Evolutionary conservation across 2,329 filamentous ascomycete species (phyloP).

Genomic region (Botrytis tulipae): DNA sequence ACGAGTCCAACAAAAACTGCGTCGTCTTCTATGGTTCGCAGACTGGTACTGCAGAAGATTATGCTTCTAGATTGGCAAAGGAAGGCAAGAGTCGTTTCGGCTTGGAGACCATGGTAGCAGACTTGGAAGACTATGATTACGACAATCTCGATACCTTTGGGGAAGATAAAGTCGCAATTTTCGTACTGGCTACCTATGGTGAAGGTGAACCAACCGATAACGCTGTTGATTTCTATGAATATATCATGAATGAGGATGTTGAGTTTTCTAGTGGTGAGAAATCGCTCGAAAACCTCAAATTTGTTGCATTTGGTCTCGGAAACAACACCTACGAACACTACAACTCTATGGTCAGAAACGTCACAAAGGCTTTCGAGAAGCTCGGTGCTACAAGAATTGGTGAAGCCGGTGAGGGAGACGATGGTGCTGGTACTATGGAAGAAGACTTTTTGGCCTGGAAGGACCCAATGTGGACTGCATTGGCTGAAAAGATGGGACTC

Average conservation of each 20-base stretch:
- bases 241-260: constrained; percentile 78
- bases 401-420: constrained; percentile 88
- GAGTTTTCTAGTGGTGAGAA: constrained; percentile 73
- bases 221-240: constrained; percentile 98
- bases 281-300: constrained; percentile 80
- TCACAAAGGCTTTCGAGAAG: constrained; percentile 76
- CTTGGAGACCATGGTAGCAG: constrained; percentile 96
- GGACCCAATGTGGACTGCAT: constrained; percentile 93
- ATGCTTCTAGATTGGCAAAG: constrained; percentile 92
- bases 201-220: constrained; percentile 99
- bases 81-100: constrained; percentile 96
- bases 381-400: constrained; percentile 84
- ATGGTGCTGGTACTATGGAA: constrained; percentile 98
- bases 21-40: constrained; percentile 98
- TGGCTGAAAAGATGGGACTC: constrained; percentile 78
- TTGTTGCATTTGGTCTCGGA: constrained; percentile 91
- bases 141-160: constrained; percentile 89
- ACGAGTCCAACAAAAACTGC: constrained; percentile 93
- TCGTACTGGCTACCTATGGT: constrained; percentile 94
- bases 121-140: constrained; percentile 96
- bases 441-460: constrained; percentile 99
- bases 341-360: constrained; percentile 95
- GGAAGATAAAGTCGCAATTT: constrained; percentile 88
- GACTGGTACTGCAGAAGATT: constrained; percentile 97
- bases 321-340: constrained; percentile 99